Evolutionary conservation across 257 asterid species (phyloP), one percentile per base, ranked within the genome.

Genomic region (Przewalskia tangutica): DNA sequence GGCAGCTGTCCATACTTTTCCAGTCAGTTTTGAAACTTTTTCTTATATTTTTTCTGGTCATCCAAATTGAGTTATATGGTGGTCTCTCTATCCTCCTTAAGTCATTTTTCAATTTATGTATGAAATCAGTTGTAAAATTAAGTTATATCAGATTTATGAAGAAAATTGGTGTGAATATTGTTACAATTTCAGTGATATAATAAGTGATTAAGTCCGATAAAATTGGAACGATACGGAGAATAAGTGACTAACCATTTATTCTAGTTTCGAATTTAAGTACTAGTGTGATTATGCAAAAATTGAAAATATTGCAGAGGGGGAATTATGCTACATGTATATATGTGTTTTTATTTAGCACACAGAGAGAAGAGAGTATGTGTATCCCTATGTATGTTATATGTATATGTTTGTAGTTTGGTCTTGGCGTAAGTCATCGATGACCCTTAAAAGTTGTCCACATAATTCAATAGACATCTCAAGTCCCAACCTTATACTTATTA

Each of bases 1-100:
- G 0, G 59, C 80, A 54, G 46, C 83, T 16, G 46, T 81, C n/a
- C 58, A 54, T 80, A 67, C 60, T 81, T 71, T 60, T 82, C 80
- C 44, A 83, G 83, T 54, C 58, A 64, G 42, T 44, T 44, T 51
- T 51, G 17, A 3, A 16, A 18, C 65, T 1, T 27, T 56, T 79
- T 53, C 71, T 11, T 6, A 18, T 70, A 3, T 70, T 70, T 0
- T 18, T 42, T 20, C 40, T 11, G 38, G 38, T 18, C 32, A 18
- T 4, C 38, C n/a, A 18, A 5, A 20, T 11, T 70, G 77, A 70
- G 6, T n/a, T 44, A 10, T 46, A 46, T 20, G 12, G n/a, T 71
- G 38, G 38, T 71, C 38, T 44, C 12, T 50, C 34, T 71, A 9
- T 42, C 18, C 17, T 12, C 36, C n/a, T 27, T 62, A 0, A 4